Conservation (phyloP, 176 grass and related monocot species). For the Rhynchospora tenuis region DNA sequence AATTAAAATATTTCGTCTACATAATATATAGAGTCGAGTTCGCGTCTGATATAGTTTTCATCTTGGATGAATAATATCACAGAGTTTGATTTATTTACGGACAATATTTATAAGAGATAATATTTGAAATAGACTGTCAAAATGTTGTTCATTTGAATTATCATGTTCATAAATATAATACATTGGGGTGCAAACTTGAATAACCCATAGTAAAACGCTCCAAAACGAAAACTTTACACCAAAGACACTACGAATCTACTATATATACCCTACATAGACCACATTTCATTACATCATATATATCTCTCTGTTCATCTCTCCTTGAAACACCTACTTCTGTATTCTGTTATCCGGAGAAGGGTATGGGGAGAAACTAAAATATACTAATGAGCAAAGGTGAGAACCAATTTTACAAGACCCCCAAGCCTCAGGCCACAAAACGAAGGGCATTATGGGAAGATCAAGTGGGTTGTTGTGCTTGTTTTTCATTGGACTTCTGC, state of each 20-base stretch:
- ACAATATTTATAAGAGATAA: background rate
- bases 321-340: background rate
- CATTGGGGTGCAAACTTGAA: background rate
- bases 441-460: slow-evolving; percentile 32
- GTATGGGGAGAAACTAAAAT: slow-evolving; percentile 10
- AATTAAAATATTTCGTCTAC: too few species aligned
- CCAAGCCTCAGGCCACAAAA: background rate
- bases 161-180: background rate
- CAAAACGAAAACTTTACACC: background rate
- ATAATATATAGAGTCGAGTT: too few species aligned
- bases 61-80: too few species aligned
- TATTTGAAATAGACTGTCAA: background rate
- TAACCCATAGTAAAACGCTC: background rate
- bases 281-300: background rate
- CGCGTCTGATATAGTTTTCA: too few species aligned
- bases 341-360: background rate
- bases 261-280: slow-evolving; percentile 16
- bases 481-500: slow-evolving; percentile 25
- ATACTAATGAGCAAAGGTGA: slow-evolving; percentile 17
- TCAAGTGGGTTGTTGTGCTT: slow-evolving; percentile 16
- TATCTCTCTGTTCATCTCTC: background rate
- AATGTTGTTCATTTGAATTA: background rate
- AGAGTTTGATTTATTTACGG: too few species aligned
- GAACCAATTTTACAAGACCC: background rate
- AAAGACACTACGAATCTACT: background rate